Evolutionary conservation across 148 eudicot species (phyloP).

Genomic region (Nyssa sinensis): DNA sequence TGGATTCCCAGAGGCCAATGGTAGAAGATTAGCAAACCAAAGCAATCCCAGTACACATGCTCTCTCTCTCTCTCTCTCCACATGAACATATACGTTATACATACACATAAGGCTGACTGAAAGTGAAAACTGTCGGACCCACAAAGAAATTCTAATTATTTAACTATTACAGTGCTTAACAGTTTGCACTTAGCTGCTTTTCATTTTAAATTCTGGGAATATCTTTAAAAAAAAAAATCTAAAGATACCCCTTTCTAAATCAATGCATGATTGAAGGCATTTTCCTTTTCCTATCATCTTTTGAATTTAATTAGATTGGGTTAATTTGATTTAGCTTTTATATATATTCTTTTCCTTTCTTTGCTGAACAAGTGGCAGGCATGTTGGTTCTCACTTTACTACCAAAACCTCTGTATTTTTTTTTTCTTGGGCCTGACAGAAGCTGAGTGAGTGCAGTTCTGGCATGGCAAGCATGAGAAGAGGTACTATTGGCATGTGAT

Average conservation of each 20-base stretch:
- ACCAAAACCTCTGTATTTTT: slow-evolving; percentile 34
- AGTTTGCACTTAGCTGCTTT: slow-evolving; percentile 29
- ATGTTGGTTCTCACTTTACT: slow-evolving; percentile 43
- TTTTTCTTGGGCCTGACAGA: slow-evolving; percentile 37
- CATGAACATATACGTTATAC: neutral
- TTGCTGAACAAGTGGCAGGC: slow-evolving; percentile 51
- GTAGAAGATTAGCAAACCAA: slow-evolving; percentile 21
- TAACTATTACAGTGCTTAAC: slow-evolving; percentile 32
- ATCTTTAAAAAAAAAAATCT: slow-evolving; percentile 17
- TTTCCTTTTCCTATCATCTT: slow-evolving; percentile 33
- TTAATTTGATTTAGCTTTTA: slow-evolving; percentile 13
- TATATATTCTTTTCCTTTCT: slow-evolving; percentile 34
- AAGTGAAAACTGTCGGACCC: slow-evolving; percentile 9
- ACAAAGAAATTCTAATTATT: slow-evolving; percentile 1
- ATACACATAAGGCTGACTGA: neutral
- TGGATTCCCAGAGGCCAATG: slow-evolving; percentile 24
- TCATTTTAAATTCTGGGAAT: slow-evolving; percentile 16
- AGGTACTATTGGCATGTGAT: no score
- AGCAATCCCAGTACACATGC: slow-evolving; percentile 18
- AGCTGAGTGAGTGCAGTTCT: slow-evolving; percentile 38
- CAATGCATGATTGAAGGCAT: slow-evolving; percentile 60
- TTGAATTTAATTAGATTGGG: slow-evolving; percentile 30
- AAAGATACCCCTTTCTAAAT: slow-evolving; percentile 18
- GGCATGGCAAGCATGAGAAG: slow-evolving; percentile 22
- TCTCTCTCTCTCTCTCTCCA: neutral